These are phyloP conservation scores for Colletotrichum cereale DNA, from an alignment of 2,329 filamentous ascomycete genomes.

Conservation along the genomic window DNA sequence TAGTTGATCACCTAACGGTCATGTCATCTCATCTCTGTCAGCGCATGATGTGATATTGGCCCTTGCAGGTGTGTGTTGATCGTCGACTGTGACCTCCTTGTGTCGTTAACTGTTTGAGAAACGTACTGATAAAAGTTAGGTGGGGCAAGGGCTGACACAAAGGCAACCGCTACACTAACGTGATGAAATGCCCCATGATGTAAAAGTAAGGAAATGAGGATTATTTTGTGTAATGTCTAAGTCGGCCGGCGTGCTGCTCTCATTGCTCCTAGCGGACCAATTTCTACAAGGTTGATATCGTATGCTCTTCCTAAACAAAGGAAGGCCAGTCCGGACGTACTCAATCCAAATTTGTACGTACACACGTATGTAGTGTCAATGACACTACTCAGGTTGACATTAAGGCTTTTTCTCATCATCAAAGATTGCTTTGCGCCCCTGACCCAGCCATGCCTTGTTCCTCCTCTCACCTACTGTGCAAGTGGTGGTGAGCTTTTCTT, in stretches of 20 bases:
- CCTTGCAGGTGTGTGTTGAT: not conserved
- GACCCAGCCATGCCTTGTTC: not conserved
- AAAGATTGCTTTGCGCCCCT: not conserved
- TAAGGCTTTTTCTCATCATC: slow-evolving; percentile 9
- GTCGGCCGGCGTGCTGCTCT: not conserved
- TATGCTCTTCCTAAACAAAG: slow-evolving; percentile 11
- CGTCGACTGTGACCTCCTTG: not conserved
- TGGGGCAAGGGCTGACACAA: not conserved
- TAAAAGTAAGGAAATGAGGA: not conserved
- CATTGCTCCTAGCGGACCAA: slow-evolving; percentile 14
- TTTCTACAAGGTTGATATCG: slow-evolving; percentile 24
- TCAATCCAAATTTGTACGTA: slow-evolving; percentile 22
- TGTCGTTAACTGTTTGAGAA: not conserved
- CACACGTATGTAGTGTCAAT: slow-evolving; percentile 4
- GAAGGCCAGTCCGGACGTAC: slow-evolving; percentile 5
- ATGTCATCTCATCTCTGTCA: not conserved
- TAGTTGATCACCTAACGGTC: slow-evolving; percentile 17
- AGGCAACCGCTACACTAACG: not conserved
- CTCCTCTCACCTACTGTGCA: not conserved
- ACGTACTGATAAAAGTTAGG: not conserved
- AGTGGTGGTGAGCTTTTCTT: not conserved
- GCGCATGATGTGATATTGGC: no score
- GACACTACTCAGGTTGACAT: slow-evolving; percentile 4
- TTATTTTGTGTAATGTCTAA: not conserved
- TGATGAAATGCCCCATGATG: not conserved